Percentiles rank a stretch among this genome's conserved stretches.
Conservation (phyloP, 2,329 filamentous ascomycete genomes). For the Colletotrichum acutatum region DNA sequence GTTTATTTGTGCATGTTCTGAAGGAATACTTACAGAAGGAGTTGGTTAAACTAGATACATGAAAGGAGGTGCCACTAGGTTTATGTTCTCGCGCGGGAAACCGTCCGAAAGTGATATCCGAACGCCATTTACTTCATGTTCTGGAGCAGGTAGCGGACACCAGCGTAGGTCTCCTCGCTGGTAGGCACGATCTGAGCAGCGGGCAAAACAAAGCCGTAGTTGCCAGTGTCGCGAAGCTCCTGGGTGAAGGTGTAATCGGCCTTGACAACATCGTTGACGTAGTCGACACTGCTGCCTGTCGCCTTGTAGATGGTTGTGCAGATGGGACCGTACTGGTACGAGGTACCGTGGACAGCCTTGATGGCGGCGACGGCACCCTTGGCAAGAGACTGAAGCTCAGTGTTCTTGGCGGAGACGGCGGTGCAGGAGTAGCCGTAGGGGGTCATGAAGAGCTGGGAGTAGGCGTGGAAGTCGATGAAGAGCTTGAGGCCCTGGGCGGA, state of each 20-base stretch:
- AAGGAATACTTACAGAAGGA: neutral
- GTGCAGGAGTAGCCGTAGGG: constrained; percentile 71
- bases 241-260: constrained; percentile 54
- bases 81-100: too few relatives aligned
- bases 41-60: neutral
- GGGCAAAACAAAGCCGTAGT: constrained; percentile 56
- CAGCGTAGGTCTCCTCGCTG: constrained; percentile 55
- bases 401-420: constrained; percentile 55
- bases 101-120: too few relatives aligned
- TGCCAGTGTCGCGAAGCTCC: constrained; percentile 50
- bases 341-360: constrained; percentile 50
- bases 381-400: constrained; percentile 61
- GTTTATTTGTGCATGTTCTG: neutral
- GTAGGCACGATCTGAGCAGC: constrained; percentile 55
- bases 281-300: constrained; percentile 58
- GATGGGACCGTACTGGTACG: constrained; percentile 60
- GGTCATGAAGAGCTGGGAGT: constrained; percentile 62
- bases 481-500: constrained; percentile 57
- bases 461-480: constrained; percentile 70
- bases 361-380: constrained; percentile 62
- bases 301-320: constrained; percentile 72
- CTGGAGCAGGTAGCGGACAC: constrained; percentile 68
- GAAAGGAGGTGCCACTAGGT: neutral
- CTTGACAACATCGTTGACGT: constrained; percentile 52
- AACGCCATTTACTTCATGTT: constrained; percentile 47